These are phyloP conservation scores for Corchorus olitorius DNA, from an alignment of 345 rosid genomes.

Conservation along the genomic window DNA sequence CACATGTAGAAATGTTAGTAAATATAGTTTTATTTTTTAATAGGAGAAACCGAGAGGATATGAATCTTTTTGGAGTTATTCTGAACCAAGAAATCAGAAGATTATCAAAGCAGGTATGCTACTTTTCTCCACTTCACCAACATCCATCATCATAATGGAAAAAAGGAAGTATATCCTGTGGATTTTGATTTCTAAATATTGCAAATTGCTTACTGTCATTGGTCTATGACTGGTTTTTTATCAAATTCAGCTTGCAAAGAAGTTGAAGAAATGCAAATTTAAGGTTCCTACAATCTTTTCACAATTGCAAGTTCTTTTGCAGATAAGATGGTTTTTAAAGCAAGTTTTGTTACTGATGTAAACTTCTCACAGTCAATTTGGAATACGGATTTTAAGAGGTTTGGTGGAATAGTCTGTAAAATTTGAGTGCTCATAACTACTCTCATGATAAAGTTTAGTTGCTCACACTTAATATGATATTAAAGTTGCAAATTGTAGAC, in stretches of 20 bases:
- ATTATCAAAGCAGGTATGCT: constrained; percentile 79
- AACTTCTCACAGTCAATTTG: background rate
- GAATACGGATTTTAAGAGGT: background rate
- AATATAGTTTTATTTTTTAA: background rate
- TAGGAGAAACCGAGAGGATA: constrained; percentile 90
- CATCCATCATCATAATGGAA: background rate
- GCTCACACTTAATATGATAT: background rate
- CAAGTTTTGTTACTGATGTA: background rate
- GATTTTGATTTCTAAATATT: constrained; percentile 4
- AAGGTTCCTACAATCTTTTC: background rate
- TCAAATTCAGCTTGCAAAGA: constrained; percentile 5
- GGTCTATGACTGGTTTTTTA: background rate
- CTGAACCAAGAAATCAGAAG: constrained; percentile 90
- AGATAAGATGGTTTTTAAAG: background rate
- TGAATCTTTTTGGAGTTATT: constrained; percentile 81
- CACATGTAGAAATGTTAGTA: constrained; percentile 20
- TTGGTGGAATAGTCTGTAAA: background rate
- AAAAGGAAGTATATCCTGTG: background rate
- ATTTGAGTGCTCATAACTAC: background rate
- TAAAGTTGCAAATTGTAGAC: background rate
- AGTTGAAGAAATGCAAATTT: constrained; percentile 4
- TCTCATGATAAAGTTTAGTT: background rate
- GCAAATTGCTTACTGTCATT: background rate
- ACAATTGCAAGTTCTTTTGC: background rate
- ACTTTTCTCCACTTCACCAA: background rate